Evolutionary conservation across 176 grass and related monocot genomes (phyloP), one percentile per base, ranked within the genome.

Genomic region (Leersia perrieri): DNA sequence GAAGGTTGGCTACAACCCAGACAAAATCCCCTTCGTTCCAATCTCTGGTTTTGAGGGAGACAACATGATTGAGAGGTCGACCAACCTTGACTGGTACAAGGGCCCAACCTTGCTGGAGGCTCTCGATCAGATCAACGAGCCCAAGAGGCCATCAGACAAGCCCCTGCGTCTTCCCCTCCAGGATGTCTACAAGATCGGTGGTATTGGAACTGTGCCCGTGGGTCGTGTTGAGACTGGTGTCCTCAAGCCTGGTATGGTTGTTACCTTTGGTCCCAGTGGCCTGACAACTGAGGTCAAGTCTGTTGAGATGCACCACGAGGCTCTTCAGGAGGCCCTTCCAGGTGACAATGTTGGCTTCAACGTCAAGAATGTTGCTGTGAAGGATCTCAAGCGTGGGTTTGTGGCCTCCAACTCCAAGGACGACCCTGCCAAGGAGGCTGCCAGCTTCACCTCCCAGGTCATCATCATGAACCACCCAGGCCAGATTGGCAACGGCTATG

Each of bases 391-490:
- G 77, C 88, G 94, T 91, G 94, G 94, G 0, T 97, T 9, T 49
- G 94, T 97, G 0, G 91, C 91, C 15, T 97, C 94, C 9, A 97
- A 97, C 88, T 97, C 91, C 9, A 97, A 91, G 84, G 94, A 97
- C 45, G 94, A 97, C 70, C 94, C 94, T 55, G 94, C 94, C 26
- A 97, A 93, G 91, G 94, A 89, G 86, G 94, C 88, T 3, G 91
- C 91, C 11, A 97, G 18, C 73, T 97, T 97, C 86, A 93, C 89
- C 40, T 81, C 94, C 69, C 94, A 93, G 86, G 94, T 97, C 70
- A 97, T 97, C 73, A 97, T 97, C 86, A 97, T 97, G 91, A 93
- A 97, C 84, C 94, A 97, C 84, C 94, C 94, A 72, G 94, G 94
- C 0, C 94, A 93, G 84, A 97, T 97, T 0, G 91, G 94, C 74